These are phyloP conservation scores for Maudiozyma saulgeensis DNA, from an alignment of 805 yeast genomes.

Conservation along the genomic window DNA sequence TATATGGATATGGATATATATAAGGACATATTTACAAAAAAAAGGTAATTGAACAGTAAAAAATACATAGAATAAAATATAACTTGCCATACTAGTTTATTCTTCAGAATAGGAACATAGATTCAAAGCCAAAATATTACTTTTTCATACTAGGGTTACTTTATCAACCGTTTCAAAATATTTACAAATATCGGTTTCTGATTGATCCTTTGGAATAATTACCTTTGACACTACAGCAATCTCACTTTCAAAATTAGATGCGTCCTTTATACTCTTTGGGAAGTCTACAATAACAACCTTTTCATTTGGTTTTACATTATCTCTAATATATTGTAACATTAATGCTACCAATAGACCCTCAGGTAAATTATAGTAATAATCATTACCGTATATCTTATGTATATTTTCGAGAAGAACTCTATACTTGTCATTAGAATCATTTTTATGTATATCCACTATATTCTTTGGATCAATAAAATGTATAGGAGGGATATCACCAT, in stretches of 20 bases:
- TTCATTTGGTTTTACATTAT: conserved; percentile 28
- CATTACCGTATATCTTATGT: conserved; percentile 17
- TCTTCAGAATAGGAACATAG: no score
- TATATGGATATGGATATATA: neutral
- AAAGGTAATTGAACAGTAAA: neutral
- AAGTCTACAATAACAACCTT: conserved; percentile 45
- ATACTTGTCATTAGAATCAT: conserved; percentile 37
- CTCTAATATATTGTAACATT: conserved; percentile 25
- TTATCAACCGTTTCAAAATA: conserved; percentile 63
- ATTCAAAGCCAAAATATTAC: neutral
- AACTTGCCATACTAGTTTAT: no score
- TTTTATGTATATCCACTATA: conserved; percentile 39
- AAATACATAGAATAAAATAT: neutral
- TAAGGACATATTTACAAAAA: neutral
- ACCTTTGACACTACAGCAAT: conserved; percentile 41
- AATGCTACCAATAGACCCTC: conserved; percentile 29
- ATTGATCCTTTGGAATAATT: conserved; percentile 14
- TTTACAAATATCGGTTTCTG: conserved; percentile 41
- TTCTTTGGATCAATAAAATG: conserved; percentile 41
- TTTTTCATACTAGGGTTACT: conserved; percentile 14
- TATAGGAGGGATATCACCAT: conserved; percentile 12
- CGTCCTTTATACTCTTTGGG: conserved; percentile 55
- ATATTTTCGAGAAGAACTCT: conserved; percentile 44
- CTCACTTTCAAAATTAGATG: conserved; percentile 65
- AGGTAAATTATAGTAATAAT: conserved; percentile 26